These are phyloP conservation scores for Chaetomidium leptoderma DNA, from an alignment of 495 filamentous ascomycete species.

Conservation along the genomic window DNA sequence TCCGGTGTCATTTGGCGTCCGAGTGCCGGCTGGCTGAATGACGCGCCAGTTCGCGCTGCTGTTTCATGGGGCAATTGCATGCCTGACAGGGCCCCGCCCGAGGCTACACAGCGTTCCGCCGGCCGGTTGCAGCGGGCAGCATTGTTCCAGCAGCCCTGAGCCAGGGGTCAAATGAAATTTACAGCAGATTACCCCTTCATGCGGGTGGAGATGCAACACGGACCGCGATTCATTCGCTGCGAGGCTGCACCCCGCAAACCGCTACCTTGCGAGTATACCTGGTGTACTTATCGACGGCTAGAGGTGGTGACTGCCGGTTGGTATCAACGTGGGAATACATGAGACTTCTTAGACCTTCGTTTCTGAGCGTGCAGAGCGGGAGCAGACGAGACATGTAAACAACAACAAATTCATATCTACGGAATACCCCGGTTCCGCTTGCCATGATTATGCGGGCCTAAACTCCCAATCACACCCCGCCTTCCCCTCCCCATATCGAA, in stretches of 20 bases:
- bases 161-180: background rate
- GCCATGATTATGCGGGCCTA: background rate
- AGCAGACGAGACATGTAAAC: background rate
- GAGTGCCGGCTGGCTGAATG: slow-evolving; percentile 10
- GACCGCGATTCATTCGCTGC: background rate
- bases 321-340: too few species aligned
- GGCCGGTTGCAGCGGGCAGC: slow-evolving; percentile 16
- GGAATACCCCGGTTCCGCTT: background rate
- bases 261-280: too few species aligned
- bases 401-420: background rate
- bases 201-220: background rate
- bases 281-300: too few species aligned
- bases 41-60: slow-evolving; percentile 16
- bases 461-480: slow-evolving; percentile 12
- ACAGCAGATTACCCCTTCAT: slow-evolving; percentile 5
- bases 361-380: too few species aligned
- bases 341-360: too few species aligned
- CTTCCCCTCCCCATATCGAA: background rate
- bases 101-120: slow-evolving; percentile 7
- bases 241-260: background rate
- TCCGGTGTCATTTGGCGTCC: slow-evolving; percentile 2
- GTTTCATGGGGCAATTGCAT: slow-evolving; percentile 14
- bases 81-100: slow-evolving; percentile 9
- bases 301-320: too few species aligned
- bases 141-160: slow-evolving; percentile 5